These are phyloP conservation scores for Colletotrichum echinochloae DNA, from an alignment of 2,329 filamentous ascomycete species.

Conservation along the genomic window DNA sequence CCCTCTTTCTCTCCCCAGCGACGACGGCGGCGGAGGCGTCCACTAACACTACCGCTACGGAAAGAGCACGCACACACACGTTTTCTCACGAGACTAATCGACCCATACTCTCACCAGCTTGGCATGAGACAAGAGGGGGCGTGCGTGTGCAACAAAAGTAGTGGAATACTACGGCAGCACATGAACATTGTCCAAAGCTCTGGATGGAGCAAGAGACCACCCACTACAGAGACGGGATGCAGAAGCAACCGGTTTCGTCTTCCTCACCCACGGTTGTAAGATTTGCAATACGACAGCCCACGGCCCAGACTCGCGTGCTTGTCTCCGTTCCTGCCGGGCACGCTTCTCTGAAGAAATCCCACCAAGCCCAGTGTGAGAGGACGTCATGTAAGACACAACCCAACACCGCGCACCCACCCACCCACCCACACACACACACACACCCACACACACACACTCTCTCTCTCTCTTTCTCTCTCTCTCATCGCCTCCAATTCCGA, in stretches of 20 bases:
- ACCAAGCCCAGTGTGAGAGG: neutral
- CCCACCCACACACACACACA: neutral
- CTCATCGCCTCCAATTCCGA: constrained; percentile 6
- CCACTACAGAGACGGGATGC: constrained; percentile 6
- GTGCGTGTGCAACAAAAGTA: constrained; percentile 19
- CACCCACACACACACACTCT: neutral
- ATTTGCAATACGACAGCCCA: constrained; percentile 8
- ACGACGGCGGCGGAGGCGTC: neutral
- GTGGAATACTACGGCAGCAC: constrained; percentile 19
- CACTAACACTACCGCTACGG: neutral
- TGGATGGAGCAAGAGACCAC: constrained; percentile 6
- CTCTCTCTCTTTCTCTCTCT: neutral
- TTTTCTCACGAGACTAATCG: constrained; percentile 5
- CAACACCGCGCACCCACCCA: neutral
- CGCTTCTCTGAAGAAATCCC: neutral
- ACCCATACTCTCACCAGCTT: constrained; percentile 3
- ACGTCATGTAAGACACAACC: constrained; percentile 36
- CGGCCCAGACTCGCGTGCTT: constrained; percentile 23
- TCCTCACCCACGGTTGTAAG: neutral
- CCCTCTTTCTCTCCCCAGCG: neutral
- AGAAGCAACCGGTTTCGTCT: neutral
- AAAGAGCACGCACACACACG: constrained; percentile 6
- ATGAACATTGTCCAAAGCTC: constrained; percentile 22
- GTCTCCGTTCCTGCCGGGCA: constrained; percentile 3
- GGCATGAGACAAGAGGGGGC: constrained; percentile 24